Conservation (phyloP, 2,329 filamentous ascomycete genomes). For the Penicillium aurantiogriseum region DNA sequence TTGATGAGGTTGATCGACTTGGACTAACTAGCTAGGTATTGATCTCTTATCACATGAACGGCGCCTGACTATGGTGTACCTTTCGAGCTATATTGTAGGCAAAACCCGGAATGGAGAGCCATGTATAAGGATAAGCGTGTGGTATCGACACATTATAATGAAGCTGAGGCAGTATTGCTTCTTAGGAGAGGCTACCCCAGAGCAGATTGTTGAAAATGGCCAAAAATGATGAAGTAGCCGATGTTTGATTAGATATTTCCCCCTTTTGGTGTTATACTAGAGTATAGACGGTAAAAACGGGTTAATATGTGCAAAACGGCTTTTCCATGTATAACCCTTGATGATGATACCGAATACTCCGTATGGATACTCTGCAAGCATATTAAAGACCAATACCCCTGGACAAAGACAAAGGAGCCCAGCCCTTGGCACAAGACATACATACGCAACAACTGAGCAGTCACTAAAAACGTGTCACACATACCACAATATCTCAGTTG, state of each 20-base stretch:
- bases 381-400: neutral
- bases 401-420: neutral
- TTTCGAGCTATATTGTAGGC: neutral
- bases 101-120: neutral
- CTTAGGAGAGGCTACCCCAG: neutral
- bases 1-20: neutral
- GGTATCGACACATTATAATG: neutral
- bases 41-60: neutral
- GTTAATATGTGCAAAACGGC: neutral
- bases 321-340: neutral
- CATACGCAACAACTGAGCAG: neutral
- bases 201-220: neutral
- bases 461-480: neutral
- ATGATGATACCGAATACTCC: neutral
- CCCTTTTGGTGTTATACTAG: neutral
- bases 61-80: neutral
- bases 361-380: neutral
- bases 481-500: neutral
- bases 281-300: neutral
- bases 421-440: slow-evolving; percentile 3
- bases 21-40: neutral
- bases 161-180: neutral
- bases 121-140: neutral
- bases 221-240: neutral
- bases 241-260: neutral